These are phyloP conservation scores for Ampelocalamus luodianensis DNA, from an alignment of 176 grass and related monocot species.

Conservation along the genomic window DNA sequence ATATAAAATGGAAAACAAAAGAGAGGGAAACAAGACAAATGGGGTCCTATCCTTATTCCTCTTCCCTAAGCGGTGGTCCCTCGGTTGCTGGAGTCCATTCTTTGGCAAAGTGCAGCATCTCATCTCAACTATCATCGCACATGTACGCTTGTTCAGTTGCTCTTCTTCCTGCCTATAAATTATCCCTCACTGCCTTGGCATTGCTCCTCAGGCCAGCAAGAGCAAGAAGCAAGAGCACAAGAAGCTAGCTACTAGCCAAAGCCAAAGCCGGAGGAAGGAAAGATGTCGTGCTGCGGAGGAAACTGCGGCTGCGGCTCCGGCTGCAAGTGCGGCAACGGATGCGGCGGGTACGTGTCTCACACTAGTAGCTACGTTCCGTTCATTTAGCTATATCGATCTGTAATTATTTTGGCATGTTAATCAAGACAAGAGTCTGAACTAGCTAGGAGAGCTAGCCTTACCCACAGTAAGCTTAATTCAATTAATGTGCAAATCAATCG, in stretches of 20 bases:
- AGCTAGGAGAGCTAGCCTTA: no score
- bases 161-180: constrained; percentile 38
- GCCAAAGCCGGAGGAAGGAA: constrained; percentile 30
- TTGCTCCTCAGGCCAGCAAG: constrained; percentile 42
- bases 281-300: constrained; percentile 64
- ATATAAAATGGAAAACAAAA: no score
- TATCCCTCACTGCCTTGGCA: constrained; percentile 6
- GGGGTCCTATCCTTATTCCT: constrained; percentile 30
- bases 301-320: constrained; percentile 52
- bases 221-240: not conserved
- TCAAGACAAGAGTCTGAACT: no score
- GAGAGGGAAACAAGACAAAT: not conserved
- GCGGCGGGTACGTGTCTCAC: constrained; percentile 41
- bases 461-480: no score
- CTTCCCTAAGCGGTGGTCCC: constrained; percentile 41
- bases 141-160: not conserved
- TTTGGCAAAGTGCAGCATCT: constrained; percentile 34
- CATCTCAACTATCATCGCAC: not conserved
- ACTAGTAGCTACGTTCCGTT: no score
- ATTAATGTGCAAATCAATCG: no score
- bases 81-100: constrained; percentile 24
- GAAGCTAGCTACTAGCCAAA: not conserved
- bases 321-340: constrained; percentile 59
- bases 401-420: no score
- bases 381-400: no score